Conservation (phyloP, 805 yeast genomes). For the Candida odintsovae region DNA sequence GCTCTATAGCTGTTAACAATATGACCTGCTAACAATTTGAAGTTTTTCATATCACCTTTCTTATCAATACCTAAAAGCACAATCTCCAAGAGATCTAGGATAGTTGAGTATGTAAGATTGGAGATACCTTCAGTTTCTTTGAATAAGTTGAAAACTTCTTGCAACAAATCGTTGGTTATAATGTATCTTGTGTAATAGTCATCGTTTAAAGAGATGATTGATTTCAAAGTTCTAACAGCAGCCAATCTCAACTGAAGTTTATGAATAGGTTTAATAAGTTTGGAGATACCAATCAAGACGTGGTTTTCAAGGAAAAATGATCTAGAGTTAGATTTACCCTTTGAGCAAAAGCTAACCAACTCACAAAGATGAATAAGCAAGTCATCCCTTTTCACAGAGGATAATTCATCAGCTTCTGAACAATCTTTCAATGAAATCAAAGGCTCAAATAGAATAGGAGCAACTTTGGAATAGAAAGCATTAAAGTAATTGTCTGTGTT, state of each 20-base stretch:
- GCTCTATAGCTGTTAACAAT: constrained; percentile 15
- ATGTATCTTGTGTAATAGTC: constrained; percentile 52
- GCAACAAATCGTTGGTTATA: constrained; percentile 47
- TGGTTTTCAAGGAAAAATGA: constrained; percentile 58
- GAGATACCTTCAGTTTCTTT: constrained; percentile 42
- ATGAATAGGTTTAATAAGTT: constrained; percentile 34
- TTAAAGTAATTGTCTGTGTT: constrained; percentile 42
- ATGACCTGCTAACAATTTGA: constrained; percentile 19
- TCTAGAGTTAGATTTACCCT: constrained; percentile 47
- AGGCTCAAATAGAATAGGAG: constrained; percentile 48
- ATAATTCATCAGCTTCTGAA: background rate
- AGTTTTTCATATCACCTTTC: constrained; percentile 16
- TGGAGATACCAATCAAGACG: constrained; percentile 50
- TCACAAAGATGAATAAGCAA: constrained; percentile 62
- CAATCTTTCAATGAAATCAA: constrained; percentile 30
- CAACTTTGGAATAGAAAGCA: constrained; percentile 59
- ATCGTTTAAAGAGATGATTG: constrained; percentile 57
- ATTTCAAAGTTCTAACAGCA: constrained; percentile 63
- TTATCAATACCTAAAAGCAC: constrained; percentile 25
- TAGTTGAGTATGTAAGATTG: constrained; percentile 68
- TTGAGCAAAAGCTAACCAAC: constrained; percentile 58
- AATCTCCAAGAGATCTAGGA: constrained; percentile 61
- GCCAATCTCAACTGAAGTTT: constrained; percentile 54
- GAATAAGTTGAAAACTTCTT: constrained; percentile 43
- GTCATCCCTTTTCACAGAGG: constrained; percentile 29